Conservation (phyloP, 768 basidiomycete genomes). For the Galerina marginata region DNA sequence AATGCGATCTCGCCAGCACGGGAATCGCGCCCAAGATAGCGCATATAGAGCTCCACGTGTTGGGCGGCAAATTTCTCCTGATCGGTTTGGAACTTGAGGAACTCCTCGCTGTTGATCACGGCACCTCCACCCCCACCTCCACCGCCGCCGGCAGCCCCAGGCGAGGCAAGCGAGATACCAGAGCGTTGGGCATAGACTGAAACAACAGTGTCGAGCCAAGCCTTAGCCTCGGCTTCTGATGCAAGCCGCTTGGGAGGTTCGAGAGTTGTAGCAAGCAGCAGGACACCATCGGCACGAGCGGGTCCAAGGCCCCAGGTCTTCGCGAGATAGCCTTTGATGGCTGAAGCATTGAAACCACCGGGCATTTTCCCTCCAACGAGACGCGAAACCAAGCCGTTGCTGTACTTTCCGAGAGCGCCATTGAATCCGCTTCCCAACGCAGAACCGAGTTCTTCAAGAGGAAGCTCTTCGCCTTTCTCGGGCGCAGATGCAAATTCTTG, state of each 20-base stretch:
- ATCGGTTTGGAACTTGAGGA: conserved; percentile 93
- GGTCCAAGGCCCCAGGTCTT: conserved; percentile 98
- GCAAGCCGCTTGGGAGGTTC: conserved; percentile 94
- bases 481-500: conserved; percentile 94
- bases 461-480: conserved; percentile 97
- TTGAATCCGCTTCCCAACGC: conserved; percentile 81
- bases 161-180: conserved; percentile 82
- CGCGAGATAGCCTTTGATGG: conserved; percentile 86
- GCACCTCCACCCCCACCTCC: conserved; percentile 76
- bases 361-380: conserved; percentile 97
- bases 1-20: conserved; percentile 90
- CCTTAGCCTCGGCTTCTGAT: conserved; percentile 90
- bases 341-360: conserved; percentile 94
- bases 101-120: conserved; percentile 97
- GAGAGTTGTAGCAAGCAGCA: conserved; percentile 88
- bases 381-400: conserved; percentile 86
- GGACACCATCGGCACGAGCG: conserved; percentile 85
- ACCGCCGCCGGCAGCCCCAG: conserved; percentile 63
- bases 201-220: conserved; percentile 90
- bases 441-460: conserved; percentile 93
- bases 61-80: conserved; percentile 92
- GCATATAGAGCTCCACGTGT: conserved; percentile 96
- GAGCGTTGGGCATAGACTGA: conserved; percentile 86
- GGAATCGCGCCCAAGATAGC: conserved; percentile 92
- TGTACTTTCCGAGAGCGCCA: conserved; percentile 93